Evolutionary conservation across 768 basidiomycete genomes (phyloP).

Genomic region (Suillus variegatus): DNA sequence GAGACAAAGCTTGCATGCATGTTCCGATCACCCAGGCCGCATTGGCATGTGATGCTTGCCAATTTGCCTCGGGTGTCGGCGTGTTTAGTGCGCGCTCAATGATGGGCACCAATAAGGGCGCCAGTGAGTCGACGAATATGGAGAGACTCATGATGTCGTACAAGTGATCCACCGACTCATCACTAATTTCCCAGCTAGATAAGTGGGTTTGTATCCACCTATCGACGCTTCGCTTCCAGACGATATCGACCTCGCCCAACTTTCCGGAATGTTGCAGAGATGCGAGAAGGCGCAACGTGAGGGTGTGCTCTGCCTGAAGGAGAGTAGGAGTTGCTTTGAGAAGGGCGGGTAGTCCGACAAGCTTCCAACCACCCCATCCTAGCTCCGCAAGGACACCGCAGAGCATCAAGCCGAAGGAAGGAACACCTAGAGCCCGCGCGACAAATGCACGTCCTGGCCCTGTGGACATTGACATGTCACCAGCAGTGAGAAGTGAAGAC

Average conservation of each 20-base stretch:
- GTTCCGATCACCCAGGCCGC: constrained; percentile 58
- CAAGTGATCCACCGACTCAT: constrained; percentile 51
- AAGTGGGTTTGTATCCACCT: constrained; percentile 48
- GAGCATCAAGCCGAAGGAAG: constrained; percentile 52
- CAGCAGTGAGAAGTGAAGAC: constrained; percentile 39
- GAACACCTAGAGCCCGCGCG: constrained; percentile 23
- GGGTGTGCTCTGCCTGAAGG: constrained; percentile 43
- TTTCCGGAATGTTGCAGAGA: constrained; percentile 48
- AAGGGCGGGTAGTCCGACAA: constrained; percentile 62
- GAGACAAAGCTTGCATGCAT: constrained; percentile 53
- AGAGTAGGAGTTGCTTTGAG: constrained; percentile 50
- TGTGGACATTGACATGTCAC: constrained; percentile 40
- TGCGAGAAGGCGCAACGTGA: constrained; percentile 51
- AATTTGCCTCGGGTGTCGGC: constrained; percentile 30
- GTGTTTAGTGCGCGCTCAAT: constrained; percentile 42
- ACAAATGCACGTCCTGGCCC: constrained; percentile 50
- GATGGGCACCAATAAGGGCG: constrained; percentile 44
- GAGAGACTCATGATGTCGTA: constrained; percentile 56
- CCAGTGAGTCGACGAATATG: constrained; percentile 47
- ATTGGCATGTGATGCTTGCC: constrained; percentile 38
- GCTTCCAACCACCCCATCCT: constrained; percentile 78
- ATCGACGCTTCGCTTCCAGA: constrained; percentile 57
- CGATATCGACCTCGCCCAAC: constrained; percentile 56
- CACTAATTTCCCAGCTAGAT: constrained; percentile 38
- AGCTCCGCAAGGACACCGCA: constrained; percentile 63